Evolutionary conservation across 148 eudicot genomes (phyloP).

Genomic region (Suaeda aralocaspica): DNA sequence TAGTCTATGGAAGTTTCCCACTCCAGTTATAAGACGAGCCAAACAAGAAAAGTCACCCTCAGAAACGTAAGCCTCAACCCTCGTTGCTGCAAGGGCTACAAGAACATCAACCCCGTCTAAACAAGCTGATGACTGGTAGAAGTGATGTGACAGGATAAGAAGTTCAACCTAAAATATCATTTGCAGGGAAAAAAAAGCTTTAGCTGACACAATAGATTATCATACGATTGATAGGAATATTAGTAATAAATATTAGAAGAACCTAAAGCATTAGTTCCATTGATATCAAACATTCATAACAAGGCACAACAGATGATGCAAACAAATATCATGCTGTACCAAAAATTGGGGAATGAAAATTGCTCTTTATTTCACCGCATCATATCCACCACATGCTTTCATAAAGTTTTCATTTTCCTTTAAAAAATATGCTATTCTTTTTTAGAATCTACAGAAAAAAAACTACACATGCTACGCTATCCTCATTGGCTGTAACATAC

Average conservation of each 20-base stretch:
- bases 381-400: background rate
- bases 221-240: too few species aligned
- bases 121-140: slow-evolving; percentile 95
- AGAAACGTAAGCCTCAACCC: slow-evolving; percentile 90
- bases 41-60: slow-evolving; percentile 95
- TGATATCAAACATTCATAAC: background rate
- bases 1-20: slow-evolving; percentile 91
- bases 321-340: slow-evolving; percentile 1
- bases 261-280: background rate
- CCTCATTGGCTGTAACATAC: background rate
- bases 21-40: slow-evolving; percentile 96
- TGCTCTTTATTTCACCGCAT: background rate
- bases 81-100: slow-evolving; percentile 95
- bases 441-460: background rate
- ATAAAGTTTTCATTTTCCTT: background rate
- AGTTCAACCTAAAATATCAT: slow-evolving; percentile 82
- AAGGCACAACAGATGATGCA: background rate
- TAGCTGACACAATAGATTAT: slow-evolving; percentile 10
- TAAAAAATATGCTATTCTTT: too few species aligned
- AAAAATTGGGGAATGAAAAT: background rate
- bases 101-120: slow-evolving; percentile 99
- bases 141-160: slow-evolving; percentile 96
- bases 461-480: background rate
- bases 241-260: background rate
- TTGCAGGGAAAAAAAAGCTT: slow-evolving; percentile 15